Evolutionary conservation across 257 asterid species (phyloP).

Genomic region (Pogostemon cablin): DNA sequence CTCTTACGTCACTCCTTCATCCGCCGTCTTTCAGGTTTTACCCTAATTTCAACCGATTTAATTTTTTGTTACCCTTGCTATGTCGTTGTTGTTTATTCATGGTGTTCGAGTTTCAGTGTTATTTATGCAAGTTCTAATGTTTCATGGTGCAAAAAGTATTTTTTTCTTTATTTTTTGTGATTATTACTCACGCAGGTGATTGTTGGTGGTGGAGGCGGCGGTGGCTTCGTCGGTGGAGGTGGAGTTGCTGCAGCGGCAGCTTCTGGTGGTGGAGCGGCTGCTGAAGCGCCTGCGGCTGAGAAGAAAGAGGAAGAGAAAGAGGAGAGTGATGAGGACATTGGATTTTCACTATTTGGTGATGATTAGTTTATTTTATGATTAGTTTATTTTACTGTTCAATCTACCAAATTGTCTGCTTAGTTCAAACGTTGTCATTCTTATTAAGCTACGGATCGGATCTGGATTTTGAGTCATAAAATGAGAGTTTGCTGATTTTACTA

Average conservation of each 20-base stretch:
- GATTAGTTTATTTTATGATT: slow-evolving; percentile 40
- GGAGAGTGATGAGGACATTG: slow-evolving; percentile 75
- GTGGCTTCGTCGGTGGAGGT: slow-evolving; percentile 53
- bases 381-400: not conserved
- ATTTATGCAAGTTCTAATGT: too few relatives aligned
- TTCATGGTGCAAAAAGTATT: too few relatives aligned
- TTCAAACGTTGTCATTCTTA: slow-evolving; percentile 12
- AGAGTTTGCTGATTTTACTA: too few relatives aligned
- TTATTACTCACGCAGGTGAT: slow-evolving; percentile 54
- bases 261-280: slow-evolving; percentile 63
- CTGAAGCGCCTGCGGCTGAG: slow-evolving; percentile 62
- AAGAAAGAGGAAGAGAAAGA: slow-evolving; percentile 69
- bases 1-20: slow-evolving; percentile 64
- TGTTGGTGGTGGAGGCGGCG: slow-evolving; percentile 67
- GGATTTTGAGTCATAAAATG: slow-evolving; percentile 7
- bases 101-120: not conserved
- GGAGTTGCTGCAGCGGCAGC: slow-evolving; percentile 64
- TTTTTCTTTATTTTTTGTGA: too few relatives aligned
- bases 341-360: slow-evolving; percentile 61
- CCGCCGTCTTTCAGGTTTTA: slow-evolving; percentile 86
- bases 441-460: slow-evolving; percentile 24
- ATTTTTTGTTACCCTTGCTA: not conserved
- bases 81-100: not conserved
- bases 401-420: slow-evolving; percentile 27
- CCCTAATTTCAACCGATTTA: not conserved